Conservation (phyloP, 345 rosid species). For the Syzygium jambos region DNA sequence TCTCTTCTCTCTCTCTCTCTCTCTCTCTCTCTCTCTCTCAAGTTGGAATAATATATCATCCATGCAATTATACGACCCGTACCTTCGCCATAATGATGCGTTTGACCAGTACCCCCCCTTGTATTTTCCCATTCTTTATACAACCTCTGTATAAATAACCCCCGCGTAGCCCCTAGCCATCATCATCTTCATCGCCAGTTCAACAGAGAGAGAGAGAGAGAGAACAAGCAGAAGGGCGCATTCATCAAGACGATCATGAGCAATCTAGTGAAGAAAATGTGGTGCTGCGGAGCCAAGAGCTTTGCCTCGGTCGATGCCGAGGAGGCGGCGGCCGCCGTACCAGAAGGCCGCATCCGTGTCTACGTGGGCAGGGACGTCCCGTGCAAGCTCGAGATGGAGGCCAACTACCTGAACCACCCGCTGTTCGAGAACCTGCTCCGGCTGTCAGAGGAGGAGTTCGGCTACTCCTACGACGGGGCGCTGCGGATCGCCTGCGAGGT, state of each 20-base stretch:
- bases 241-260: neutral
- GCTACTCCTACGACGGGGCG: conserved; percentile 42
- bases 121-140: neutral
- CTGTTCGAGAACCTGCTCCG: conserved; percentile 35
- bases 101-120: neutral
- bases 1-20: too few species aligned
- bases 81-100: neutral
- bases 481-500: conserved; percentile 41
- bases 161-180: neutral
- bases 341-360: conserved; percentile 33
- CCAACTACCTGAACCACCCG: conserved; percentile 43
- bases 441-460: conserved; percentile 35
- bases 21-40: too few species aligned
- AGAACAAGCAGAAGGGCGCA: neutral
- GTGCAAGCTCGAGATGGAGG: conserved; percentile 38
- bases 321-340: neutral
- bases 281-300: conserved; percentile 32
- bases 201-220: neutral
- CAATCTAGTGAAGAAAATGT: conserved; percentile 27
- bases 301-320: neutral
- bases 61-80: neutral
- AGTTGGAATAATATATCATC: neutral
- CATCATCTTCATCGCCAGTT: neutral
- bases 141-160: neutral
- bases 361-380: conserved; percentile 23